Evolutionary conservation across 768 basidiomycete genomes (phyloP).

Genomic region (Trametes punicea): DNA sequence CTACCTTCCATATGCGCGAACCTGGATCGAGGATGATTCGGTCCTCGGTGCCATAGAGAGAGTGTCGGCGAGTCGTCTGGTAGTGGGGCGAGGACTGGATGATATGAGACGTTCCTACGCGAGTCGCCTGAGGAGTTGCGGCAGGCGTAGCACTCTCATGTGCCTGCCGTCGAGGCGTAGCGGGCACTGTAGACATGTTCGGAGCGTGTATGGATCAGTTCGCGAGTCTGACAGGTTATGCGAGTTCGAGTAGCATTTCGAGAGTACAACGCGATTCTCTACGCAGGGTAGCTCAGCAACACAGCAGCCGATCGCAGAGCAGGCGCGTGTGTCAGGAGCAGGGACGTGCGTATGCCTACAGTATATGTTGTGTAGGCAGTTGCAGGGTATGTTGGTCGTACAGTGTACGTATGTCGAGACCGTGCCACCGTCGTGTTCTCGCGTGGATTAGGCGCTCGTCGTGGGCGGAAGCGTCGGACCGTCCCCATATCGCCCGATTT

Average conservation of each 20-base stretch:
- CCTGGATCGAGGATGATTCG: slow-evolving; percentile 94
- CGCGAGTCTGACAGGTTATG: neutral
- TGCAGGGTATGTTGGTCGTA: too few relatives aligned
- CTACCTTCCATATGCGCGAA: slow-evolving; percentile 92
- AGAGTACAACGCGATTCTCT: too few relatives aligned
- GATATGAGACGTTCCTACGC: slow-evolving; percentile 44
- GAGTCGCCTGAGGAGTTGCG: slow-evolving; percentile 56
- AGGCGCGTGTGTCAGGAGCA: neutral
- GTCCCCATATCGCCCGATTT: neutral
- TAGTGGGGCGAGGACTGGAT: slow-evolving; percentile 81
- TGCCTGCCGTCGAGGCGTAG: slow-evolving; percentile 30
- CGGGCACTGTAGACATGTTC: slow-evolving; percentile 33
- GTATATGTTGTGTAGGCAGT: too few relatives aligned
- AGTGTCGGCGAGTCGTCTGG: slow-evolving; percentile 81
- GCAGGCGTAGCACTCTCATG: slow-evolving; percentile 24
- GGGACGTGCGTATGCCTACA: too few relatives aligned
- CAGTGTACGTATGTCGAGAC: too few relatives aligned
- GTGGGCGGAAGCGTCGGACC: too few relatives aligned
- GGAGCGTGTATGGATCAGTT: too few relatives aligned
- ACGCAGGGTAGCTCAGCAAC: too few relatives aligned
- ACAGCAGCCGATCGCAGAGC: neutral
- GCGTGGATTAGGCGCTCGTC: neutral
- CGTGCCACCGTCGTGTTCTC: too few relatives aligned
- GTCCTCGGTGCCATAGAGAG: slow-evolving; percentile 95
- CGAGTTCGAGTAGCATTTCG: too few relatives aligned